Evolutionary conservation across 1,284 basidiomycete genomes (phyloP), one percentile per base, ranked within the genome.

Genomic region (Ustilago bromivora): DNA sequence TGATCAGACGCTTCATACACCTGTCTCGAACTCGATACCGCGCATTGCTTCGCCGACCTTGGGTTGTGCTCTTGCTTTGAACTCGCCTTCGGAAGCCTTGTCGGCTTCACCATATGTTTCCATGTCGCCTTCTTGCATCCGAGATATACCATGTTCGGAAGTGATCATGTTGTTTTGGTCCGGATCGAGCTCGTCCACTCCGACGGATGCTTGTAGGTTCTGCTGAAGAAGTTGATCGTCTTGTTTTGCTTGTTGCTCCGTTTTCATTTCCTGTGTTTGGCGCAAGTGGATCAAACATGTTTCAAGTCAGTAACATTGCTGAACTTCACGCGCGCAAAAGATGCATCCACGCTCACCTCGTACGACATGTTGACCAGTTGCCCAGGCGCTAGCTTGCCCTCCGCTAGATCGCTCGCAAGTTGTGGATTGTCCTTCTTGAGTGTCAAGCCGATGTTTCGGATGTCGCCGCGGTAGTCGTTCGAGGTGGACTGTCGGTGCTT

Each of bases 31-130:
- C 57, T 77, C 75, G 56, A 77, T 65, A 2, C 67, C 75, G n/a
- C 71, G 64, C 75, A 77, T 77, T 2, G 75, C 75, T 54, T 77
- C 71, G 11, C 75, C 75, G 1, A 77, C 75, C 28, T 77, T 77
- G 38, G 75, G 75, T 43, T 77, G 75, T 1, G 75, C 61, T 62
- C 75, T 49, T 15, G 75, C 75, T 40, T 77, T 77, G 71, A 77
- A 73, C 23, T 77, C 75, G 41, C 75, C 75, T 32, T 77, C 70
- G 10, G 61, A 66, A 1, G 61, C 49, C 19, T 76, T 66, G 19
- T 60, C 70, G 6, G 63, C 74, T 60, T 77, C 74, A 43, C 74
- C 74, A 63, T 66, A 72, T 41, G 66, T 70, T 13, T 56, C 61
- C 54, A 66, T 66, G 38, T 71, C 69, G 17, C 52, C 60, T 38